Conservation (phyloP, 1,139 yeast species). For the Protomyces arabidopsidicola region DNA sequence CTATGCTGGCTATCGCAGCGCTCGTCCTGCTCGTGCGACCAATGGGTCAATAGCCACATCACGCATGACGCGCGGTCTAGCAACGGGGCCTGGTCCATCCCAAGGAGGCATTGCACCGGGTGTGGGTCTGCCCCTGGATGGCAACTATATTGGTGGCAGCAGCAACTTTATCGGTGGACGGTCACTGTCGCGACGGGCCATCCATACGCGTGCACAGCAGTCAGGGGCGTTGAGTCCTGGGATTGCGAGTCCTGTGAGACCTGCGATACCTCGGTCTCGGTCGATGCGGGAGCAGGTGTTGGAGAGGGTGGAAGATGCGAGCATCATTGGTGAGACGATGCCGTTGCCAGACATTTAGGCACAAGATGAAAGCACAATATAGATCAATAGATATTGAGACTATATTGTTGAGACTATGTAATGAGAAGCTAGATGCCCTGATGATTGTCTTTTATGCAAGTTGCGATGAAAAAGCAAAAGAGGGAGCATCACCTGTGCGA, state of each 20-base stretch:
- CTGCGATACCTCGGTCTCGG: not conserved
- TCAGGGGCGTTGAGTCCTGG: not conserved
- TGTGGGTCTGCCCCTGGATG: not conserved
- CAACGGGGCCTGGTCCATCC: not conserved
- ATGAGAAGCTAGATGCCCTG: not conserved
- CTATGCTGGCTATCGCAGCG: constrained; percentile 15
- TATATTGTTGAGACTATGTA: not conserved
- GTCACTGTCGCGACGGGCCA: not conserved
- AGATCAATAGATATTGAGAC: not conserved
- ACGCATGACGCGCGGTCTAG: not conserved
- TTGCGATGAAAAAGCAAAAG: not conserved
- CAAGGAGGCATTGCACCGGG: not conserved
- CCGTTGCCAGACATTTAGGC: not conserved
- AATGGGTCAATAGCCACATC: not conserved
- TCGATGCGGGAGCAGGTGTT: not conserved
- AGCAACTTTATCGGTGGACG: not conserved
- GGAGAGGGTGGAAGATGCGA: constrained; percentile 21
- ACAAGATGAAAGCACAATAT: not conserved
- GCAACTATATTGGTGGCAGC: not conserved
- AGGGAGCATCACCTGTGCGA: not conserved
- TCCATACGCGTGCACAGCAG: not conserved
- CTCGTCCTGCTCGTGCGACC: not conserved
- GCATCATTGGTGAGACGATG: constrained; percentile 14
- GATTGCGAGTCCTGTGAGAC: not conserved
- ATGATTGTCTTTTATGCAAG: not conserved